Evolutionary conservation across 176 grass and related monocot species (phyloP).

Genomic region (Puccinellia tenuiflora): DNA sequence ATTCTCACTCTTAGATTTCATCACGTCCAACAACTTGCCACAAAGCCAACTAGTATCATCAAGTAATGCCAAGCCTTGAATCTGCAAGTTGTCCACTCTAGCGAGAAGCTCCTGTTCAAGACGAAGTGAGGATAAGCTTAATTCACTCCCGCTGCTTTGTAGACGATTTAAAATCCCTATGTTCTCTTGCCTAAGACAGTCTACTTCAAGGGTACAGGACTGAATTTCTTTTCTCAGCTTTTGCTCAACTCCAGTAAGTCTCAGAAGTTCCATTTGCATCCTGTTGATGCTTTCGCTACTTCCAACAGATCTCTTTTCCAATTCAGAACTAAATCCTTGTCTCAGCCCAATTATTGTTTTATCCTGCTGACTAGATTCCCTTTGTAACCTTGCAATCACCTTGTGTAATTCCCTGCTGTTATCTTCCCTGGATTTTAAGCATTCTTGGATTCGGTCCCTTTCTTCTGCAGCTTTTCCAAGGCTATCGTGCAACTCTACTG

Average conservation of each 20-base stretch:
- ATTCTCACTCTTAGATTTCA: conserved; percentile 47
- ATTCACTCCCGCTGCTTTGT: conserved; percentile 23
- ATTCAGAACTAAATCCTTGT: conserved; percentile 37
- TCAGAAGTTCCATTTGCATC: conserved; percentile 62
- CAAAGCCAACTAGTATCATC: conserved; percentile 34
- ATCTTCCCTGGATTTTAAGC: conserved; percentile 49
- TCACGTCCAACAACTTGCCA: conserved; percentile 44
- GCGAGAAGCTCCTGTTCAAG: conserved; percentile 50
- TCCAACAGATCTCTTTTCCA: conserved; percentile 31
- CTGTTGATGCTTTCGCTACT: conserved; percentile 26
- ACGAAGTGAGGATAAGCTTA: conserved; percentile 24
- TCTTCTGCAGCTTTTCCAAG: conserved; percentile 29
- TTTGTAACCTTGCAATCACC: conserved; percentile 57
- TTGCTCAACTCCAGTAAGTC: conserved; percentile 61
- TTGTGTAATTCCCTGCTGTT: conserved; percentile 44
- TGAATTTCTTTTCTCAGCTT: conserved; percentile 57
- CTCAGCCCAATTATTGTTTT: conserved; percentile 63
- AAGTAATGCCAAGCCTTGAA: conserved; percentile 51
- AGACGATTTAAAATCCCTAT: conserved; percentile 35
- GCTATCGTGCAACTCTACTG: conserved; percentile 33
- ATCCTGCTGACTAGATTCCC: conserved; percentile 51
- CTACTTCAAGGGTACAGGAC: conserved; percentile 38
- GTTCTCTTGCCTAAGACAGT: conserved; percentile 63
- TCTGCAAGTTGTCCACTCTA: conserved; percentile 52
- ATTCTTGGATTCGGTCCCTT: conserved; percentile 32